Base-by-base conservation (phyloP, 768 basidiomycete species). In the Strobilomyces dryophilus region DNA sequence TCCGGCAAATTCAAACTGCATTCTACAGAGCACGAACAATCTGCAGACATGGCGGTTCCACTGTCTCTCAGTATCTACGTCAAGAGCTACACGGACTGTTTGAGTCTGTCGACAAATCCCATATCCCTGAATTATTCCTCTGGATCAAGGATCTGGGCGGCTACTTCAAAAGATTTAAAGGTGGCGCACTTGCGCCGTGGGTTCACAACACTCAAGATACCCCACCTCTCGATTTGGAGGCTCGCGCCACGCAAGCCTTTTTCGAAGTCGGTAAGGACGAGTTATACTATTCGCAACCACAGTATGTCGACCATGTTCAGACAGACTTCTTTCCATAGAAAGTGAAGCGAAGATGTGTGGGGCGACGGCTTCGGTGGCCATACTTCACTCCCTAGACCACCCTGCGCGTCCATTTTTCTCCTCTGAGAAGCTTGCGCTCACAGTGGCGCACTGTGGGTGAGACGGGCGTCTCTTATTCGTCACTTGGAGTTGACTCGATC, bases 391-490 rank as follows among this genome's bases (percentile, higher is more conserved):
- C 24, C 75, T 98, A 15, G 95, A 98, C 67, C 65, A 73, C 7
- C 92, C 91, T 14, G 75, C 81, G 8, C 76, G 80, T 6, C 89
- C 95, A 0, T 98, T 93, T 73, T 98, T 92, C 68, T 77, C 85
- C 14, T 82, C 95, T 1, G 65, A 85, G 51, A 80, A 74, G 56
- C 67, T 98, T 18, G 82, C 85, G 4, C 73, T 98, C 51, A 95
- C 92, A 3, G 84, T 98, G 27, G 94, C 92, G 12, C 97, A 99
- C 69, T 88, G 89, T 61, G 95, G 94, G 93, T 92, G 39, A 55
- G 66, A 47, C 57, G 54, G 79, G 37, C 27, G 11, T 36, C 15
- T 42, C 27, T 27, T 20, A 26, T 49, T n/a, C 20, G 43, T 35
- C 43, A 47, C 45, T 47, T 21, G 41, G 39, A 1, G 49, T 45